Evolutionary conservation across 176 grass and related monocot genomes (phyloP), one percentile per base, ranked within the genome.

Genomic region (Oryza meridionalis): DNA sequence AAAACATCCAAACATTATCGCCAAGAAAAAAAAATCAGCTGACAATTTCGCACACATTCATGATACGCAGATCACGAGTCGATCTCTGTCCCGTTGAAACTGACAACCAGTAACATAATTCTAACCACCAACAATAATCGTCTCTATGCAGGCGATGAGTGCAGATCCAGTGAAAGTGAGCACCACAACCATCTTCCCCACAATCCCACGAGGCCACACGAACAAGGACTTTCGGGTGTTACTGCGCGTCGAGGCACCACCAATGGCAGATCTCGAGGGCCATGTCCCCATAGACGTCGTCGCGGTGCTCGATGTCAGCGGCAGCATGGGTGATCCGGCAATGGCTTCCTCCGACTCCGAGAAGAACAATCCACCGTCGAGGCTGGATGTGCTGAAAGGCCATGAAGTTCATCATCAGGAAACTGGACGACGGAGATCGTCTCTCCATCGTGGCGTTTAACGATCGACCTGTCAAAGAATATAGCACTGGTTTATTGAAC

Each of bases 361-460:
- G 13, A 6, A 38, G 13, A 6, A 10, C n/a, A 74, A 26, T 38
- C 17, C 5, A 1, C 4, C 15, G 11, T 33, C 81, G 0, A 73
- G 70, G 58, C 2, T 83, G 55, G 70, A 74, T 14, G 6, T 74
- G 17, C 70, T 82, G 1, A 82, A 82, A 5, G 11, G 81, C 70
- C 14, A 61, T 61, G 37, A 61, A 46, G 51, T 82, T 82, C 50
- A 44, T 82, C 35, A 61, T 73, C 6, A 12, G 29, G 8, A 81
- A 81, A 9, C 65, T 81, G 14, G 25, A 24, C 6, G 21, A 37
- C 11, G 29, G 17, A 9, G 78, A 81, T 9, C 65, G 78, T 7
- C 29, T 81, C 29, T 33, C 78, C 12, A 5, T 81, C 66, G 65
- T 81, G 3, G 44, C 78, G 11, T 80, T 80, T n/a, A 69, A 69